These are phyloP conservation scores for Cytospora schulzeri DNA, from an alignment of 2,329 filamentous ascomycete species.

Conservation along the genomic window DNA sequence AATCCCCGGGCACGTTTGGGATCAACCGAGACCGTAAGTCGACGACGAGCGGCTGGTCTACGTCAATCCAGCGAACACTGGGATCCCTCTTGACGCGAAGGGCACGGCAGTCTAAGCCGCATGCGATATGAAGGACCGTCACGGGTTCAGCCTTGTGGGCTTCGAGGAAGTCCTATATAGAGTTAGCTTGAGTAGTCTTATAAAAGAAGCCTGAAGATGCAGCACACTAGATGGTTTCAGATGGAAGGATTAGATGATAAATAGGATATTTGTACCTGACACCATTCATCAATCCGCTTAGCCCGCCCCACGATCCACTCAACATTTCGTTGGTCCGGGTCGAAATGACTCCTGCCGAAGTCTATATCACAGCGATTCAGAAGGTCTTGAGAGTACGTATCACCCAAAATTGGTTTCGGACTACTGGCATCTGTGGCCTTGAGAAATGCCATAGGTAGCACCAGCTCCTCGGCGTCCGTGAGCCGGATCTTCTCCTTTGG, in stretches of 20 bases:
- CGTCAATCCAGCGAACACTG: constrained; percentile 22
- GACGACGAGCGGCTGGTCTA: constrained; percentile 15
- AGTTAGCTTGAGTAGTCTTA: no score
- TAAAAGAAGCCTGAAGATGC: no score
- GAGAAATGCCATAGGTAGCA: background rate
- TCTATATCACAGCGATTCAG: background rate
- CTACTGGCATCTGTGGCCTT: background rate
- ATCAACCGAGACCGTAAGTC: constrained; percentile 7
- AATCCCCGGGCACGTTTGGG: constrained; percentile 1
- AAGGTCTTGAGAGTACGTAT: background rate
- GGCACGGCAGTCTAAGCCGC: constrained; percentile 14
- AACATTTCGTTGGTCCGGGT: background rate
- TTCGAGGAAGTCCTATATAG: background rate
- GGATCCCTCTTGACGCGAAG: constrained; percentile 1
- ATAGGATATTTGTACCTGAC: background rate
- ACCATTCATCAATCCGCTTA: background rate
- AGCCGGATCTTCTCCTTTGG: background rate
- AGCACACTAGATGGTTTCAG: no score
- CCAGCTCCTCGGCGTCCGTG: background rate
- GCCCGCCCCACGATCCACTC: background rate
- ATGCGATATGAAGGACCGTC: constrained; percentile 15
- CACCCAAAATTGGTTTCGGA: background rate
- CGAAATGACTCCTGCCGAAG: background rate
- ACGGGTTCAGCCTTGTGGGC: background rate
- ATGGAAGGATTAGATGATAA: no score